Conservation (phyloP, 176 grass and related monocot species). For the Bromus sterilis region DNA sequence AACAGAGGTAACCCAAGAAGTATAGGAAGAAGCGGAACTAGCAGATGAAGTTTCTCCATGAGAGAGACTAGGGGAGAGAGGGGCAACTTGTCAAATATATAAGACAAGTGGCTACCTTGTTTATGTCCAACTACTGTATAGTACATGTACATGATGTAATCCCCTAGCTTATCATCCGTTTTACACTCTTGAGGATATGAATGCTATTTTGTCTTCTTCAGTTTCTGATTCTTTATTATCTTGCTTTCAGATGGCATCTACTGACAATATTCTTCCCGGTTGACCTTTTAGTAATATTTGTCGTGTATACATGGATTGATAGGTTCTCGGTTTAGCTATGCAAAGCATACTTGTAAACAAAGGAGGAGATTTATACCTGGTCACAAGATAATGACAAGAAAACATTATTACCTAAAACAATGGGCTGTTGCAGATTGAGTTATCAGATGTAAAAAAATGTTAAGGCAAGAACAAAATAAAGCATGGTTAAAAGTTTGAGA, state of each 20-base stretch:
- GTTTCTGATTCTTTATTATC: background rate
- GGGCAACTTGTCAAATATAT: background rate
- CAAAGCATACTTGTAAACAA: background rate
- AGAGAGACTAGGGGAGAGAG: background rate
- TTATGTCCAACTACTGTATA: background rate
- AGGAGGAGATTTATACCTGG: background rate
- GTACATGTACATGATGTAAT: too few species aligned
- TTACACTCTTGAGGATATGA: background rate
- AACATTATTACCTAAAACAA: background rate
- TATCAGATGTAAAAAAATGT: background rate
- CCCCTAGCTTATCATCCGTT: background rate
- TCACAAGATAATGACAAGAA: background rate
- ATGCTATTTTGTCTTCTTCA: background rate
- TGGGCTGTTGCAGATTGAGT: background rate
- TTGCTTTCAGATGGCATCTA: background rate
- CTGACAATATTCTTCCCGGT: background rate
- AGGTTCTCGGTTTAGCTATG: background rate
- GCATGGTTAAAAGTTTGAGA: background rate
- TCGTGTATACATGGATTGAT: background rate
- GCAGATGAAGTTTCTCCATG: background rate
- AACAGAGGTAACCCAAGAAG: background rate
- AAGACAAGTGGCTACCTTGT: background rate
- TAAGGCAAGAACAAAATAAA: background rate
- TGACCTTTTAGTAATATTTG: background rate
- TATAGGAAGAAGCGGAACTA: background rate